Evolutionary conservation across 176 grass and related monocot genomes (phyloP), one percentile per base, ranked within the genome.

Genomic region (Cenchrus fungigraminus): DNA sequence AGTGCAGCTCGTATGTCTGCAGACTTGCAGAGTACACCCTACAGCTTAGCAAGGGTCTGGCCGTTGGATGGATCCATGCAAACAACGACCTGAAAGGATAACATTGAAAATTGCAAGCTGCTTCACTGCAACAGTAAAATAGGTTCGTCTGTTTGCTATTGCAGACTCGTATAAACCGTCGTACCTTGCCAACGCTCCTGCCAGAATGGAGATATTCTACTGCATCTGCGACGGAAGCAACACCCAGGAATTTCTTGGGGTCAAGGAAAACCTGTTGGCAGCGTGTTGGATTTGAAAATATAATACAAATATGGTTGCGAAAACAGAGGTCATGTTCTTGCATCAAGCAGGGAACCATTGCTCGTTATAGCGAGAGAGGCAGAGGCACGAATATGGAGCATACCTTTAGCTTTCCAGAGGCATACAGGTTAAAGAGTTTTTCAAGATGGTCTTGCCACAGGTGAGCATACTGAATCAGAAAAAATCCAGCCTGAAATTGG

Each of bases 161-260:
- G 67, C 52, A 29, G 74, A 6, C 22, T 50, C 17, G 63, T 20
- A 84, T 42, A 28, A 69, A 68, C 12, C 50, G 40, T 12, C 20
- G 64, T 94, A 96, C 97, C 93, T 99, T 99, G 88, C 97, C 94
- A 73, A 99, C 74, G 25, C 97, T 99, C 74, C 79, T 79, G 75
- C 94, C 97, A 76, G 92, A 96, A 82, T 99, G 97, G 70, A 96
- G 91, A 92, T 99, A 84, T 74, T 99, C 97, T 81, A 99, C 97
- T 17, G 97, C 97, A 91, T 99, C 97, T 1, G 92, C 81, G 15
- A 88, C 88, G n/a, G 97, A 96, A 80, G 84, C 78, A 78, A 99
- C 81, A 65, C 97, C 97, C 61, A 85, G 6, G 74, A 99, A 99
- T 77, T 85, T 82, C 78, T 91, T 94, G 63, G 91, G 93, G 77